A percentile compares a stretch with the other conserved stretches of the same genome.
Evolutionary conservation across 352 stramenopile genomes (phyloP).

Genomic region (Globisporangium heterothallicum): DNA sequence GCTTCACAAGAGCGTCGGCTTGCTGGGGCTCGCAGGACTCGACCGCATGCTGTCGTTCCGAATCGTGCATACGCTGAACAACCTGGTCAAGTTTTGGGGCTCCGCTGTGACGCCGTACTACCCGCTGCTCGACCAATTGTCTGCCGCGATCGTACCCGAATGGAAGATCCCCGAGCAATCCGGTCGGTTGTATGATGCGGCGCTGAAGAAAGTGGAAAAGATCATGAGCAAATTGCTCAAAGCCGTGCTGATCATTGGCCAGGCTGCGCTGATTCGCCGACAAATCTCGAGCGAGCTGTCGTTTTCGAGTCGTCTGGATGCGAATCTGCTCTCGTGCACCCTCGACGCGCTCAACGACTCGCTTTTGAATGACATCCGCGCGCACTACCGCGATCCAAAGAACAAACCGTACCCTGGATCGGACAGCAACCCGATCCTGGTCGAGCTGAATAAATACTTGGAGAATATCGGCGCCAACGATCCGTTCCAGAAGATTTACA

Average conservation of each 20-base stretch:
- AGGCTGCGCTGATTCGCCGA: conserved; percentile 90
- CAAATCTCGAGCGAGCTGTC: conserved; percentile 91
- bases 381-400: conserved; percentile 82
- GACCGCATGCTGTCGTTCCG: conserved; percentile 92
- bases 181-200: conserved; percentile 79
- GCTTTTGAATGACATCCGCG: conserved; percentile 84
- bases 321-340: conserved; percentile 86
- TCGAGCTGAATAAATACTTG: conserved; percentile 89
- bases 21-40: conserved; percentile 88
- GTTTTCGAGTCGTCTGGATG: conserved; percentile 87
- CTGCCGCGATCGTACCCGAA: conserved; percentile 75
- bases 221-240: conserved; percentile 93
- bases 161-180: conserved; percentile 88
- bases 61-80: conserved; percentile 91
- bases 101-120: conserved; percentile 87
- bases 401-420: conserved; percentile 73
- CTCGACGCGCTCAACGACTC: conserved; percentile 89
- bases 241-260: conserved; percentile 90
- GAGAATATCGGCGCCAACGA: conserved; percentile 90
- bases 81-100: conserved; percentile 91
- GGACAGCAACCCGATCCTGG: conserved; percentile 78
- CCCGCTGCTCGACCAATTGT: conserved; percentile 85
- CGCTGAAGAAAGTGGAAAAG: conserved; percentile 92
- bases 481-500: conserved; percentile 93
- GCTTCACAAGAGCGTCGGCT: conserved; percentile 88